Conservation (phyloP, 306 rosid genomes). For the Vigna hirtella region DNA sequence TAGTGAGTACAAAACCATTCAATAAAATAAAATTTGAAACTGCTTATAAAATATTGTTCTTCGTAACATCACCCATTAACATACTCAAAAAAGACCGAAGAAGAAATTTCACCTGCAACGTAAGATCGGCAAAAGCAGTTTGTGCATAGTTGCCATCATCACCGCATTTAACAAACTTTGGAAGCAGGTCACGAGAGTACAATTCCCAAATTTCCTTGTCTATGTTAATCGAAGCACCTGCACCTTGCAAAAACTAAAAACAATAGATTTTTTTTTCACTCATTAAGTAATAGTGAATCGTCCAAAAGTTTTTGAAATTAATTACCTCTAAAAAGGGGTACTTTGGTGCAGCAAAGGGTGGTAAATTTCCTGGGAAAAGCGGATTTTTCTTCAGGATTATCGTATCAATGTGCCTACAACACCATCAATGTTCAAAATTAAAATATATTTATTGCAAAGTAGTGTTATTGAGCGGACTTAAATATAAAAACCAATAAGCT, state of each 20-base stretch:
- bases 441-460: no score
- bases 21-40: conserved; percentile 7
- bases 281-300: not conserved
- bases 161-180: conserved; percentile 55
- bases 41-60: not conserved
- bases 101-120: conserved; percentile 61
- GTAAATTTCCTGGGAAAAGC: conserved; percentile 58
- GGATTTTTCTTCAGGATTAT: conserved; percentile 72
- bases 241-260: conserved; percentile 61
- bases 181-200: conserved; percentile 64
- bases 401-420: conserved; percentile 68
- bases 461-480: no score
- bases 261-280: not conserved
- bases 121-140: conserved; percentile 75
- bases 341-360: conserved; percentile 56
- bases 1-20: not conserved
- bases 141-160: conserved; percentile 78
- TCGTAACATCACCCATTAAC: not conserved
- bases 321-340: conserved; percentile 53
- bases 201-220: conserved; percentile 63
- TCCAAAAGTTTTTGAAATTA: conserved; percentile 28
- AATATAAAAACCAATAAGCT: no score
- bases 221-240: conserved; percentile 61
- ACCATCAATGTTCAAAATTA: not conserved
- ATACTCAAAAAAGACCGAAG: not conserved